Percentiles rank a stretch among this genome's conserved stretches.
Evolutionary conservation across 1,284 basidiomycete genomes (phyloP).

Genomic region (Ceratobasidium papillatum): DNA sequence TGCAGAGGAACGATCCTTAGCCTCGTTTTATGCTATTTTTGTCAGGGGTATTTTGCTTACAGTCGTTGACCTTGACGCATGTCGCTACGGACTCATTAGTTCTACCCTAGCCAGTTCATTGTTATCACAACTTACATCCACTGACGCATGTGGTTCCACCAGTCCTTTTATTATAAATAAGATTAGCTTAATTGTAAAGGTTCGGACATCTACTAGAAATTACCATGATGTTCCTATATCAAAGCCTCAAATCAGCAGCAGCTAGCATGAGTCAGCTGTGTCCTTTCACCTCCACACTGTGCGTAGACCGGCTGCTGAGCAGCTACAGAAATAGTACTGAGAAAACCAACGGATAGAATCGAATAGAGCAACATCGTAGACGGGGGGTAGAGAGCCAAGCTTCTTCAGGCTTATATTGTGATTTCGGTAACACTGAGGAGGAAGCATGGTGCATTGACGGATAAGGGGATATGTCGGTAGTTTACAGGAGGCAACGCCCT

Average conservation of each 20-base stretch:
- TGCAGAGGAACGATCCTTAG: background rate
- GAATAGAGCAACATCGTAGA: conserved; percentile 8
- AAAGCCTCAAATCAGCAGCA: background rate
- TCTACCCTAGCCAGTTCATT: background rate
- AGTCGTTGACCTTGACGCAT: conserved; percentile 36
- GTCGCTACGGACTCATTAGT: conserved; percentile 13
- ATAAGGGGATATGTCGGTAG: conserved; percentile 33
- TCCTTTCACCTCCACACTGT: conserved; percentile 31
- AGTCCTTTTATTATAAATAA: conserved; percentile 12
- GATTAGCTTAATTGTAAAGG: background rate
- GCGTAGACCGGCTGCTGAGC: conserved; percentile 35
- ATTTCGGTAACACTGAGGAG: conserved; percentile 23
- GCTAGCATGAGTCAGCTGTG: background rate
- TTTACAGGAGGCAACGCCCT: background rate
- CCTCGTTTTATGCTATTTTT: too few species aligned
- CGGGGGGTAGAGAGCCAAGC: background rate
- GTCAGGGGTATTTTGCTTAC: background rate
- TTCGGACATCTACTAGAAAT: background rate
- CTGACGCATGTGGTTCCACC: conserved; percentile 35
- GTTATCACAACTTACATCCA: conserved; percentile 4
- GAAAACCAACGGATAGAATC: background rate
- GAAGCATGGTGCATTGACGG: conserved; percentile 37
- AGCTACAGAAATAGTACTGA: background rate
- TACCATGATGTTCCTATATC: conserved; percentile 24
- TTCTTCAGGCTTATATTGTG: conserved; percentile 11